phyloP scores from a whole-genome alignment of 495 filamentous ascomycete species.

The Echria macrotheca region DNA sequence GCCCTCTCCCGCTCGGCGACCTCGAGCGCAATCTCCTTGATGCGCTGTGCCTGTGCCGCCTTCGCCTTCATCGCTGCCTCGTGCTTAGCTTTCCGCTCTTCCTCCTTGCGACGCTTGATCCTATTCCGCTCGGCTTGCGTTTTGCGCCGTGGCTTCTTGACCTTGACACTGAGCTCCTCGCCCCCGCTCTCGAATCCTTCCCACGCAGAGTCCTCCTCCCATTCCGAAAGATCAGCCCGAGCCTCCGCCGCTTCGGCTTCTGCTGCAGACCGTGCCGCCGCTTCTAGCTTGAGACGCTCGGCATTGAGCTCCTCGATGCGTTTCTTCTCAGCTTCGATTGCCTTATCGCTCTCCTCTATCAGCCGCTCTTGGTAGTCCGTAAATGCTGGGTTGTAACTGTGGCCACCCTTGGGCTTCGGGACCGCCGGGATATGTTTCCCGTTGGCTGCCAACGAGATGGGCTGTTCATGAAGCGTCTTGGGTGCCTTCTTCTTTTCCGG shows the following conservation, averaged over 20 bases:
- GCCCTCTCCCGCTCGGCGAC: conserved; percentile 53
- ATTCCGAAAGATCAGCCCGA: conserved; percentile 61
- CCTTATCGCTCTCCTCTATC: conserved; percentile 66
- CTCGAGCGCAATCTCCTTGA: conserved; percentile 60
- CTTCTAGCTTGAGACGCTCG: conserved; percentile 49
- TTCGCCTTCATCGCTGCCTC: conserved; percentile 66
- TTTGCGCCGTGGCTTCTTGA: conserved; percentile 75
- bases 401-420: conserved; percentile 67
- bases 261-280: conserved; percentile 48
- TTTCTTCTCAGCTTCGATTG: conserved; percentile 72
- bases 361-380: conserved; percentile 75
- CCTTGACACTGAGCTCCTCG: conserved; percentile 58
- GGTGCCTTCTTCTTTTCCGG: conserved; percentile 64
- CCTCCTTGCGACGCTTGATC: conserved; percentile 78
- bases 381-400: conserved; percentile 87
- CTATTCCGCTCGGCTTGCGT: conserved; percentile 81
- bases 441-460: conserved; percentile 71
- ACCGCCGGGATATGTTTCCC: conserved; percentile 77
- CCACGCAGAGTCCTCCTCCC: conserved; percentile 83
- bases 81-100: conserved; percentile 64
- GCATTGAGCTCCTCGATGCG: conserved; percentile 62
- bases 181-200: conserved; percentile 68
- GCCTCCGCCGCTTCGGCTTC: conserved; percentile 62
- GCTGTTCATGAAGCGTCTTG: conserved; percentile 65
- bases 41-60: conserved; percentile 57